phyloP scores from a whole-genome alignment of 768 basidiomycete genomes.

The Cystofilobasidium macerans region DNA sequence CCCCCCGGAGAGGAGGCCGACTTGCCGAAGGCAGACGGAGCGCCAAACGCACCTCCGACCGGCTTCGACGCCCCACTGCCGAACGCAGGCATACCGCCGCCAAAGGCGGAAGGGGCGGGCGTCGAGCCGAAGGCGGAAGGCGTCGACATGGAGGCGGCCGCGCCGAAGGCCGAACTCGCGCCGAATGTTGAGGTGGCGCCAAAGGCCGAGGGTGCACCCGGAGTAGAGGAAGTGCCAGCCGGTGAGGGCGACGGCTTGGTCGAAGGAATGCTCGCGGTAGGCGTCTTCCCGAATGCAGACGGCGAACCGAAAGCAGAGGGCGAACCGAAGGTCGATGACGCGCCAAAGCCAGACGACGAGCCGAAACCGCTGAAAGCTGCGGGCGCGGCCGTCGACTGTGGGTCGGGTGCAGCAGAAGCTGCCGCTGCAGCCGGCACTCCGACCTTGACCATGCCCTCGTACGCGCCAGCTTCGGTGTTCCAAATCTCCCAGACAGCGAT shows the following conservation, averaged over 20 bases:
- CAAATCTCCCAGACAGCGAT: conserved; percentile 37
- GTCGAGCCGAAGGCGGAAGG: conserved; percentile 18
- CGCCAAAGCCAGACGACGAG: conserved; percentile 8
- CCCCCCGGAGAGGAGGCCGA: neutral
- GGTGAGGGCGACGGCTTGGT: too few relatives aligned
- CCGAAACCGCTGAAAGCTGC: neutral
- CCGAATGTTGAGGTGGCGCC: neutral
- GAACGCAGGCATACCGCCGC: too few relatives aligned
- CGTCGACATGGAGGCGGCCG: neutral
- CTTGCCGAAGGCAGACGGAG: conserved; percentile 13
- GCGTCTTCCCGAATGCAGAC: conserved; percentile 1
- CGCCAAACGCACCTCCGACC: too few relatives aligned
- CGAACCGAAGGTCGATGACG: conserved; percentile 12
- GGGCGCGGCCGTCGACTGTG: neutral
- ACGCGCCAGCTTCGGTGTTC: conserved; percentile 30
- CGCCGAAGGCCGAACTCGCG: too few relatives aligned
- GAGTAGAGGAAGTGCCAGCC: conserved; percentile 8
- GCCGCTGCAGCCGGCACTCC: conserved; percentile 8
- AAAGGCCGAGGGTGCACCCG: conserved; percentile 8
- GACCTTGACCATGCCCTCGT: conserved; percentile 33
- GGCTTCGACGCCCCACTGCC: too few relatives aligned
- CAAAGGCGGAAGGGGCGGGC: neutral
- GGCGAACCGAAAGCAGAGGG: conserved; percentile 4
- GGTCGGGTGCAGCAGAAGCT: neutral
- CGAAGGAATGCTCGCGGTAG: too few relatives aligned